A percentile compares a stretch with the other conserved stretches of the same genome.
Evolutionary conservation across 805 yeast species (phyloP).

Genomic region (Schizosaccharomyces lindneri): DNA sequence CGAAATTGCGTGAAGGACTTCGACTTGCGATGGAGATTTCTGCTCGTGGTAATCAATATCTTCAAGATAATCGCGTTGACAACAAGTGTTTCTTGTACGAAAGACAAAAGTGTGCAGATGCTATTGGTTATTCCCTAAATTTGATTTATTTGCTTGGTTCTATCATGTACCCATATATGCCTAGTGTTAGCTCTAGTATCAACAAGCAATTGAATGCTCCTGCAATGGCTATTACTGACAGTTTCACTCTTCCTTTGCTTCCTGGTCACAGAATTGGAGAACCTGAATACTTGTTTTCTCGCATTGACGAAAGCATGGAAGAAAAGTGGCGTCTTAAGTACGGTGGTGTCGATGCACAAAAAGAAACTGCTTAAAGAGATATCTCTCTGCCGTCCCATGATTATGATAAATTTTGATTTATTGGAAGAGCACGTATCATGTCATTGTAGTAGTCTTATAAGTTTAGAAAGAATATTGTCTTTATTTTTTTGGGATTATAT

Average conservation of each 20-base stretch:
- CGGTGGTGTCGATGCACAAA: conserved; percentile 30
- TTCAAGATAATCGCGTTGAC: conserved; percentile 89
- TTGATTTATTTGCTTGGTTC: conserved; percentile 68
- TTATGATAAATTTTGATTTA: not conserved
- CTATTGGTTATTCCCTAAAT: conserved; percentile 75
- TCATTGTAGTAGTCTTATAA: not conserved
- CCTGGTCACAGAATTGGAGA: conserved; percentile 74
- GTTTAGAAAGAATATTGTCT: not conserved
- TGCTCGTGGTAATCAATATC: conserved; percentile 78
- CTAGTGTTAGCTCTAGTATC: conserved; percentile 50
- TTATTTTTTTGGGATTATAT: no score
- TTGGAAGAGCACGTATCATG: not conserved
- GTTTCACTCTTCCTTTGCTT: conserved; percentile 39
- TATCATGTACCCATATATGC: conserved; percentile 69
- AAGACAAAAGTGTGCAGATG: conserved; percentile 72
- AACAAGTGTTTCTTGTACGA: conserved; percentile 51
- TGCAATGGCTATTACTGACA: conserved; percentile 47
- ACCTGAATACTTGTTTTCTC: conserved; percentile 72
- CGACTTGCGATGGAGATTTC: conserved; percentile 80
- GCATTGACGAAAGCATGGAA: conserved; percentile 75
- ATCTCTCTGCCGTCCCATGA: not conserved
- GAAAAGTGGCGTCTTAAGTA: conserved; percentile 67
- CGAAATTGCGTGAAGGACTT: conserved; percentile 65
- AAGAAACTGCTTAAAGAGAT: not conserved
- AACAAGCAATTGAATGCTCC: conserved; percentile 67